Evolutionary conservation across 192 early-diverging fungal species (phyloP), one percentile per base, ranked within the genome.

Genomic region (Coemansia biformis): DNA sequence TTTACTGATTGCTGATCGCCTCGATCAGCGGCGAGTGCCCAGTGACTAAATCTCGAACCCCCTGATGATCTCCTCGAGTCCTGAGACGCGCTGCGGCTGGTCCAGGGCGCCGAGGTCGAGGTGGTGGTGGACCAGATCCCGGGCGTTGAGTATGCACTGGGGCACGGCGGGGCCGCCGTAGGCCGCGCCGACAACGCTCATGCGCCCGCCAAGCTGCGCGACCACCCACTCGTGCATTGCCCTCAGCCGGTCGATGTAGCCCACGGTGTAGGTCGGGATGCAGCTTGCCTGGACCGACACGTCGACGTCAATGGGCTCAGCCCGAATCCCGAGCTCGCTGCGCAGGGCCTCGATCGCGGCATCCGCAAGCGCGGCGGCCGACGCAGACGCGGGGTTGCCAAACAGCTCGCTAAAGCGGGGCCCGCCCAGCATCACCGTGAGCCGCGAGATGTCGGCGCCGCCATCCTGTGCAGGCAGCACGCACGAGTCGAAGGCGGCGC

Each of bases 391-490:
- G 0, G 68, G 54, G 22, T 55, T 38, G 21, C 75, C 73, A 79
- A 86, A 81, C 16, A 76, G 47, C 26, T 76, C 48, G 12, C 71
- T 32, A 74, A 89, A 93, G 43, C 76, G 69, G 45, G 87, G 72
- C 0, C 93, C 93, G 38, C 94, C 94, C 47, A 95, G 77, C 92
- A 98, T 95, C 12, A 84, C 88, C 4, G 91, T 95, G 6, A 94
- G 53, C 17, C 89, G 68, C 5, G 54, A 55, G 10, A 73, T 44
- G 3, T 28, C 44, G 4, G 51, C 54, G 8, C 38, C 48, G 30
- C 39, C 43, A 36, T 87, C 86, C 41, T 91, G 89, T 12, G 54
- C 68, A 4, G 84, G 86, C 49, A 89, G 57, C 10, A 84, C 75
- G 38, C 83, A 84, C 11, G 89, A 91, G 55, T 98, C 94, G 64